Base-by-base conservation (phyloP, 805 yeast species). In the Vanderwaltozyma tropicalis region DNA sequence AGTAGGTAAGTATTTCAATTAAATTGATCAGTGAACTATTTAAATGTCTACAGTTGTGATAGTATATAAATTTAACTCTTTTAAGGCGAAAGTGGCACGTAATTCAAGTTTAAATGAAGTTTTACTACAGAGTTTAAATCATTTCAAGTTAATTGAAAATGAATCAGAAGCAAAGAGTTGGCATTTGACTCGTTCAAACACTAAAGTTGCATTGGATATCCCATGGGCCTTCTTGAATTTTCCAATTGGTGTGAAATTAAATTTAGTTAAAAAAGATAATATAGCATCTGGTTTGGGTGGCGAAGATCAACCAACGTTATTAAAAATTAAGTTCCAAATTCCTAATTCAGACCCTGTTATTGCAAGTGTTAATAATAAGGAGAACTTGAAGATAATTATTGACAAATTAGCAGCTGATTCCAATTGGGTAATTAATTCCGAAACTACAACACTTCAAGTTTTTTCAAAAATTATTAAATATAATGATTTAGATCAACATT, bases 221-320 rank as follows among this genome's bases (percentile, higher is more conserved):
- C 75, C 76, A 1, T 50, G 66, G 42, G 56, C 75, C 40, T 47
- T 70, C 14, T 46, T 66, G 13, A 64, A 66, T 36, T 43, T 72
- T 15, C 69, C 74, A 2, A 52, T 61, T 5, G 76, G 76, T 11
- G 66, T 63, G 14, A 71, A 67, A 32, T 39, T 72, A 26, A 52
- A 53, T 7, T 43, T 69, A 31, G 43, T 11, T 6, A 19, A 30
- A 30, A 35, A 30, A 19, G 7, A 3, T 4, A 4, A n/a, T 16
- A n/a, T n/a, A n/a, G 3, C 22, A 5, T 4, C 12, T 12, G 21
- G 3, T 12, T 1, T 8, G 6, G 13, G 14, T 9, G 16, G 19
- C 6, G 12, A 28, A 13, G 33, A 32, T 10, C 18, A 32, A 12
- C 31, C 43, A 2, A 36, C 44, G 2, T 41, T 40, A 11, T 43